Conservation (phyloP, 495 filamentous ascomycete genomes). For the Massariosphaeria phaeospora region DNA sequence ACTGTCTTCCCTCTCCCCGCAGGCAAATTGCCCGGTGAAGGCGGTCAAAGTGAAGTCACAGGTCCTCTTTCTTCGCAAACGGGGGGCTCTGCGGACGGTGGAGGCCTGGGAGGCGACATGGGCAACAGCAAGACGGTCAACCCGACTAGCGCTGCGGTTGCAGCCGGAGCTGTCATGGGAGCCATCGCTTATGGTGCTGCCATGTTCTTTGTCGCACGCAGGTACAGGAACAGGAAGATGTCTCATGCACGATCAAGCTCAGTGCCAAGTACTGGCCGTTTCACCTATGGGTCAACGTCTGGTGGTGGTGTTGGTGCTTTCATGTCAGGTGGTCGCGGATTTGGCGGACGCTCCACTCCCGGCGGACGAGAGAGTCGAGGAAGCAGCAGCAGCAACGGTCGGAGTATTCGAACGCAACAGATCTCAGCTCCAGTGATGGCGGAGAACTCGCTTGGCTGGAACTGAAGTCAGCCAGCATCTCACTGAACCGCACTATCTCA, state of each 20-base stretch:
- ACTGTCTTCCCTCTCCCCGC: slow-evolving; percentile 73
- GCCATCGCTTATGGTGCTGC: slow-evolving; percentile 93
- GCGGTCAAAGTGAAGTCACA: slow-evolving; percentile 33
- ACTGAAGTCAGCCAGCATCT: slow-evolving; percentile 47
- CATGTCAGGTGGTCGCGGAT: slow-evolving; percentile 44
- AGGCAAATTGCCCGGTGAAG: slow-evolving; percentile 46
- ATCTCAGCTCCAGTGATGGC: slow-evolving; percentile 86
- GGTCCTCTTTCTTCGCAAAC: slow-evolving; percentile 30
- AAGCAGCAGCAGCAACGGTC: slow-evolving; percentile 58
- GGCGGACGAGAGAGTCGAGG: slow-evolving; percentile 58
- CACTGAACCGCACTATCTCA: slow-evolving; percentile 10
- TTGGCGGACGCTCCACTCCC: slow-evolving; percentile 36
- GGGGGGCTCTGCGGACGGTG: slow-evolving; percentile 38
- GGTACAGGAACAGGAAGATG: slow-evolving; percentile 84
- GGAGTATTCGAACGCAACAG: slow-evolving; percentile 54
- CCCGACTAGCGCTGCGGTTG: slow-evolving; percentile 79
- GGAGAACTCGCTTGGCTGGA: slow-evolving; percentile 98
- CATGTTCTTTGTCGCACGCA: slow-evolving; percentile 92
- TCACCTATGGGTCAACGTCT: slow-evolving; percentile 48
- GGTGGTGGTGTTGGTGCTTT: slow-evolving; percentile 52
- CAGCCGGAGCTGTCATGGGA: slow-evolving; percentile 68
- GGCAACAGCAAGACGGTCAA: slow-evolving; percentile 54
- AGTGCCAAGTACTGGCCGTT: slow-evolving; percentile 43
- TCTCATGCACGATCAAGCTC: slow-evolving; percentile 74
- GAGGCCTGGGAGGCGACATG: slow-evolving; percentile 45